Evolutionary conservation across 305 asterid species (phyloP).

Genomic region (Solanum hybrid): DNA sequence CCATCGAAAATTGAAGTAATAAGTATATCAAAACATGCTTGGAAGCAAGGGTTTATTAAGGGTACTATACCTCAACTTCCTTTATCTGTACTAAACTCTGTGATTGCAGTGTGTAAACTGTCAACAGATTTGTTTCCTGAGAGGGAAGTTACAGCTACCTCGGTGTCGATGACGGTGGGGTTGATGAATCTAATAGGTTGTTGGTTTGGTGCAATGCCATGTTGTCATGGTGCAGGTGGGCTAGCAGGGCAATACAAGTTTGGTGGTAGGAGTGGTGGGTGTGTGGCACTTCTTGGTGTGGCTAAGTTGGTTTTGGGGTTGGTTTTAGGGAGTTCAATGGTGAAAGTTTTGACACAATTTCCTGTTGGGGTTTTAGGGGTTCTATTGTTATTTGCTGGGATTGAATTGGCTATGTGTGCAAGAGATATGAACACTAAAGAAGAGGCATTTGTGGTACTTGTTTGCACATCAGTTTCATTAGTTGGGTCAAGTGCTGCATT

Average conservation of each 20-base stretch:
- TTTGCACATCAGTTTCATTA: conserved; percentile 58
- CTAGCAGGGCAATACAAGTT: conserved; percentile 79
- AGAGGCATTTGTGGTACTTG: conserved; percentile 54
- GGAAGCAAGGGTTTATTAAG: conserved; percentile 71
- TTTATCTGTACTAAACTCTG: conserved; percentile 60
- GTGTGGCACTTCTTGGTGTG: conserved; percentile 66
- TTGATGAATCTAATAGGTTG: conserved; percentile 66
- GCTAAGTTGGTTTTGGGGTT: conserved; percentile 51
- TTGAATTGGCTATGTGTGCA: conserved; percentile 59
- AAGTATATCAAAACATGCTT: conserved; percentile 41
- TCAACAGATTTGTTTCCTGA: conserved; percentile 71
- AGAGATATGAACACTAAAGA: conserved; percentile 64
- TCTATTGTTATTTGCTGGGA: conserved; percentile 64
- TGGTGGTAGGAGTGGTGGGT: conserved; percentile 72
- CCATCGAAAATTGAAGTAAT: conserved; percentile 40
- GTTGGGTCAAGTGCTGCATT: conserved; percentile 71
- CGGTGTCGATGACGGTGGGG: conserved; percentile 59
- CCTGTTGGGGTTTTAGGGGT: conserved; percentile 73
- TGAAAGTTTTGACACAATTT: conserved; percentile 44
- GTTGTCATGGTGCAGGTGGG: conserved; percentile 85
- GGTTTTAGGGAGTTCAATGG: conserved; percentile 58
- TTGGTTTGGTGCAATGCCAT: conserved; percentile 83
- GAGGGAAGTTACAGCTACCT: conserved; percentile 47
- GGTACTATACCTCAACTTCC: conserved; percentile 85
- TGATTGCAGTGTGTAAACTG: conserved; percentile 71